Evolutionary conservation across 306 rosid genomes (phyloP), one percentile per base, ranked within the genome.

Genomic region (Morella rubra): DNA sequence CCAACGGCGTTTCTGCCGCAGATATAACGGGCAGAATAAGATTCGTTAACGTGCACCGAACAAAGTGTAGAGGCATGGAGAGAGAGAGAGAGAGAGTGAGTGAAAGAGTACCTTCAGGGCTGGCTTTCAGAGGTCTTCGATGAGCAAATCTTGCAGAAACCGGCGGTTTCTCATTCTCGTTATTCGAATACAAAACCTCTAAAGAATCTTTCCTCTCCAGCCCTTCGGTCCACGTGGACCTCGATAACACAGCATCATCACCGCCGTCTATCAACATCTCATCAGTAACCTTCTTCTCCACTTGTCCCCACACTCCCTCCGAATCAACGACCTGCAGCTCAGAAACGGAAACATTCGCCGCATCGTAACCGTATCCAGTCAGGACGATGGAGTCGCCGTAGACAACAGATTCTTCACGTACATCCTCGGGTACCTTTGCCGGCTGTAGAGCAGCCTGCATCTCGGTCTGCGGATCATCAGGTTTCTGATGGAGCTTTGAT

Each of bases 161-260:
- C 53, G 82, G 91, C 6, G 96, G 98, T 80, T 84, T 91, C 90
- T 85, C 81, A 15, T 86, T 86, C 86, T 84, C 90, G 62, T 79
- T 73, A 67, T 75, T 75, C 15, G 52, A 18, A 62, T 85, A 85
- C 61, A 69, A 67, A 4, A 78, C 69, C 53, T 91, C 93, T 72
- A 75, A 22, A 3, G 96, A 83, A 42, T 80, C 81, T 44, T 85
- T 82, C 77, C 87, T 90, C 78, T 62, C 83, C 65, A 87, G 56
- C 13, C 15, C 15, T 44, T 73, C 71, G 12, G 69, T 75, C 40
- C 64, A 15, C 1, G 44, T 75, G 19, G 68, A 46, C 24, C 24
- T 69, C 71, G 73, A 42, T 2, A 37, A 0, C n/a, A 37, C 62
- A 9, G 46, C 71, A 22, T 73, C 90, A 9, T 75, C 86, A 10